Evolutionary conservation across 108 stramenopile species (phyloP).

Genomic region (Skeletonema tropicum): DNA sequence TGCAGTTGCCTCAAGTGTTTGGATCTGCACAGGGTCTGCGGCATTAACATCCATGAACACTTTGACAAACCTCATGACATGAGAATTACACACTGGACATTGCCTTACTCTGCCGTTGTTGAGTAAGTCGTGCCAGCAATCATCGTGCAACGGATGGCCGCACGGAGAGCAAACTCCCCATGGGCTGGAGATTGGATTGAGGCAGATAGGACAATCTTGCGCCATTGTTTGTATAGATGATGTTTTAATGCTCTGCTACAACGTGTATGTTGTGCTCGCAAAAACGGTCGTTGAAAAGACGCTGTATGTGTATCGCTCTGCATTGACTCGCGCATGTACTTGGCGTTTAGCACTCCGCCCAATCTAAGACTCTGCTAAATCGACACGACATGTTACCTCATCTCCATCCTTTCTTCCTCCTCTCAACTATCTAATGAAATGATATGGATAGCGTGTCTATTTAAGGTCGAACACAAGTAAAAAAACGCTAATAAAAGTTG

Average conservation of each 20-base stretch:
- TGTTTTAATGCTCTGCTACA: neutral
- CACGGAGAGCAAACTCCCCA: conserved; percentile 3
- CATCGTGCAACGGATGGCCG: neutral
- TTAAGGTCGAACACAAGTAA: too few species aligned
- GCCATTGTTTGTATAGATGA: neutral
- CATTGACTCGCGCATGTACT: too few species aligned
- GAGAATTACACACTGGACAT: neutral
- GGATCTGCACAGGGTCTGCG: neutral
- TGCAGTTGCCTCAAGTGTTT: neutral
- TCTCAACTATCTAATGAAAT: too few species aligned
- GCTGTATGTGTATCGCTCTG: too few species aligned
- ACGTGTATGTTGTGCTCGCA: too few species aligned
- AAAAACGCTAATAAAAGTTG: too few species aligned
- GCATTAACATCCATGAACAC: neutral
- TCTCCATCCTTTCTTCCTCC: too few species aligned
- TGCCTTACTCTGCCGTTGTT: neutral
- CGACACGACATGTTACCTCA: too few species aligned
- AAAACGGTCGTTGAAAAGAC: too few species aligned
- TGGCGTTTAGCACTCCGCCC: too few species aligned
- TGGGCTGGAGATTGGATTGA: neutral
- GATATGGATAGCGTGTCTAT: too few species aligned
- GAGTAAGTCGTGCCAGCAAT: neutral
- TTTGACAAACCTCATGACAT: neutral
- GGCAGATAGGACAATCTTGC: neutral
- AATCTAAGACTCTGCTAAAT: too few species aligned